Conservation (phyloP, 2,329 filamentous ascomycete species). For the Colletotrichum sp. region DNA sequence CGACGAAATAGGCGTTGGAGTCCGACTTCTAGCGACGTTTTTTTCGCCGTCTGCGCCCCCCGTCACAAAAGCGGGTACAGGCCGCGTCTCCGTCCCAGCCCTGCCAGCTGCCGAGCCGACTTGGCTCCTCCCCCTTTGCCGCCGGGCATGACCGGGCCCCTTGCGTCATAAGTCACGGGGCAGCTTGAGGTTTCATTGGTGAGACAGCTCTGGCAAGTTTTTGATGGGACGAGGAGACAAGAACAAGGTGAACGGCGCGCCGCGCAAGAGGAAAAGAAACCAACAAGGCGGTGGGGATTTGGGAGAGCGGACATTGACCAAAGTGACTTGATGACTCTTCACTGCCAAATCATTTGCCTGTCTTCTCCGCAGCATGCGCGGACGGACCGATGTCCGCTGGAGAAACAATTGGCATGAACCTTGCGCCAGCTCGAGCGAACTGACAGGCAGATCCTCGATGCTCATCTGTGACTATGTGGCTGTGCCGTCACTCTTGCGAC, state of each 20-base stretch:
- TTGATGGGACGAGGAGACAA: background rate
- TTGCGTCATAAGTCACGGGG: constrained; percentile 13
- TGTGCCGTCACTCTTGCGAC: constrained; percentile 6
- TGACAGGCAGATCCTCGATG: background rate
- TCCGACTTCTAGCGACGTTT: background rate
- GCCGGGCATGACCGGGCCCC: constrained; percentile 7
- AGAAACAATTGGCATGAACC: constrained; percentile 3
- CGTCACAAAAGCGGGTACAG: constrained; percentile 12
- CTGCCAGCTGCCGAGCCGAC: constrained; percentile 13
- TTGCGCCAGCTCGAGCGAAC: background rate
- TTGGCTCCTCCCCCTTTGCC: constrained; percentile 11
- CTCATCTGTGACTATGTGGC: constrained; percentile 16
- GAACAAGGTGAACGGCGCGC: background rate
- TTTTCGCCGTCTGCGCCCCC: background rate
- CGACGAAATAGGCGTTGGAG: background rate
- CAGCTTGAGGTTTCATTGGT: constrained; percentile 1
- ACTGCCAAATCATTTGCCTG: background rate
- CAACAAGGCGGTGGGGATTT: background rate
- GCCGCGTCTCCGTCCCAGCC: constrained; percentile 17
- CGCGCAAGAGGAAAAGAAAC: background rate
- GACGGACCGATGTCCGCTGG: constrained; percentile 6
- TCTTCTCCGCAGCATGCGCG: background rate
- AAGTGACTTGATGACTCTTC: background rate
- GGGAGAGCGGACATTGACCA: background rate
- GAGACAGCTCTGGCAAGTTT: constrained; percentile 4